A percentile compares a stretch with the other conserved stretches of the same genome.
Conservation (phyloP, 768 basidiomycete genomes). For the Thelephora ganbajun region DNA sequence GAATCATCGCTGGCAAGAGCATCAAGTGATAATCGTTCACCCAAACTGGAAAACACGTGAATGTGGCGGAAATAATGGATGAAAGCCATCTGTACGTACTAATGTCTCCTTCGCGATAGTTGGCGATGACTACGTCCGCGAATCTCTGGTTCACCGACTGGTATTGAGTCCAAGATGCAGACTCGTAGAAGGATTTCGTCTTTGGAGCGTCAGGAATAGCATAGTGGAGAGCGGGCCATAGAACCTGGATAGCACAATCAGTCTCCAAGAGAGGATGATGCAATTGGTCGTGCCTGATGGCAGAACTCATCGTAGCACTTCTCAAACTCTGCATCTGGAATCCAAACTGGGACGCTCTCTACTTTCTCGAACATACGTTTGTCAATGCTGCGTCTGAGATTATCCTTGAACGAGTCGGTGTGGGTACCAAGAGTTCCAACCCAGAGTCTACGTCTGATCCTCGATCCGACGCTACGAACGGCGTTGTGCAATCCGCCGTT, state of each 20-base stretch:
- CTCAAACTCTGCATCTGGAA: conserved; percentile 66
- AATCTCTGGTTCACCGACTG: conserved; percentile 83
- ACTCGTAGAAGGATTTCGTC: conserved; percentile 68
- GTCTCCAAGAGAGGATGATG: conserved; percentile 10
- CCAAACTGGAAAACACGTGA: conserved; percentile 33
- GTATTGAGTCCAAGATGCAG: conserved; percentile 73
- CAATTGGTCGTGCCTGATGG: conserved; percentile 40
- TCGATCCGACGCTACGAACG: conserved; percentile 41
- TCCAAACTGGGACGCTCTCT: conserved; percentile 54
- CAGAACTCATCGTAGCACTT: conserved; percentile 80
- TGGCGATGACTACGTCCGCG: conserved; percentile 67
- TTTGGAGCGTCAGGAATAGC: conserved; percentile 80
- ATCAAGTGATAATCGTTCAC: conserved; percentile 96
- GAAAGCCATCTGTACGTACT: conserved; percentile 19
- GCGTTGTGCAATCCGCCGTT: conserved; percentile 83
- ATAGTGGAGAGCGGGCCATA: conserved; percentile 84
- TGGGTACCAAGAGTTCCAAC: conserved; percentile 65
- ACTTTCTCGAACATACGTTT: conserved; percentile 26
- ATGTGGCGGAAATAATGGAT: background rate
- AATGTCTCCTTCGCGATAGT: conserved; percentile 83
- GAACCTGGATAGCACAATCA: conserved; percentile 27
- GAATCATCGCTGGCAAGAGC: conserved; percentile 78
- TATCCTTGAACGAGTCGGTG: conserved; percentile 50
- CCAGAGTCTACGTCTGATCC: conserved; percentile 39
- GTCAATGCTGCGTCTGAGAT: conserved; percentile 43